These are phyloP conservation scores for Phytophthora litchii DNA, from an alignment of 352 stramenopile species.

Conservation along the genomic window DNA sequence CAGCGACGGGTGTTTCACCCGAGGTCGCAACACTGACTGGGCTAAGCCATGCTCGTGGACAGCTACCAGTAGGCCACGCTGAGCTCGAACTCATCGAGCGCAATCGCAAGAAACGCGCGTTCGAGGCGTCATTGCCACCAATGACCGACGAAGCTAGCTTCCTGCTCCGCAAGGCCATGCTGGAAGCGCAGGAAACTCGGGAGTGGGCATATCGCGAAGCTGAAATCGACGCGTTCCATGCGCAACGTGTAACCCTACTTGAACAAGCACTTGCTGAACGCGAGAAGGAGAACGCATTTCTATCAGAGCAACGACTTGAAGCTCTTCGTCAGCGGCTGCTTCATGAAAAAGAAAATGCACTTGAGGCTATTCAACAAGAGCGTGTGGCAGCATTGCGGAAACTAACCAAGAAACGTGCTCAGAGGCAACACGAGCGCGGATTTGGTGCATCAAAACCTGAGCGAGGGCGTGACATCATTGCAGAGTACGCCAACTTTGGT, in stretches of 20 bases:
- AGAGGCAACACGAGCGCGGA: slow-evolving; percentile 40
- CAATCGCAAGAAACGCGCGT: slow-evolving; percentile 82
- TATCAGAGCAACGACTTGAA: slow-evolving; percentile 93
- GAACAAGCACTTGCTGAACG: slow-evolving; percentile 85
- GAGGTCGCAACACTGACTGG: slow-evolving; percentile 88
- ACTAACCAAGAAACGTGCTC: slow-evolving; percentile 86
- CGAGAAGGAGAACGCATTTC: slow-evolving; percentile 90
- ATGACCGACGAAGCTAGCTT: slow-evolving; percentile 96
- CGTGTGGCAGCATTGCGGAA: slow-evolving; percentile 90
- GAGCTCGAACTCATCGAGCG: slow-evolving; percentile 94
- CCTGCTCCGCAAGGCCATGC: slow-evolving; percentile 88
- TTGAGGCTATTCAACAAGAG: slow-evolving; percentile 86
- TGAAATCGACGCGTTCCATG: slow-evolving; percentile 90
- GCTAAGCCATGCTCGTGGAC: slow-evolving; percentile 62
- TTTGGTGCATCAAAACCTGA: slow-evolving; percentile 40
- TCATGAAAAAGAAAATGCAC: slow-evolving; percentile 75
- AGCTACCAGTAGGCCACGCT: slow-evolving; percentile 76
- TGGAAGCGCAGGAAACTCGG: slow-evolving; percentile 91
- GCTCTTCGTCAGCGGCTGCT: slow-evolving; percentile 79
- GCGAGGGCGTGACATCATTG: slow-evolving; percentile 84
- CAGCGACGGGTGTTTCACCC: slow-evolving; percentile 48
- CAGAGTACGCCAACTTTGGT: slow-evolving; percentile 85
- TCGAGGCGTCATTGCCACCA: slow-evolving; percentile 89
- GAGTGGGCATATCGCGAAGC: slow-evolving; percentile 89
- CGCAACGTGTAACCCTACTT: slow-evolving; percentile 78